Base-by-base conservation (phyloP, 768 basidiomycete genomes). In the Suillus clintonianus region DNA sequence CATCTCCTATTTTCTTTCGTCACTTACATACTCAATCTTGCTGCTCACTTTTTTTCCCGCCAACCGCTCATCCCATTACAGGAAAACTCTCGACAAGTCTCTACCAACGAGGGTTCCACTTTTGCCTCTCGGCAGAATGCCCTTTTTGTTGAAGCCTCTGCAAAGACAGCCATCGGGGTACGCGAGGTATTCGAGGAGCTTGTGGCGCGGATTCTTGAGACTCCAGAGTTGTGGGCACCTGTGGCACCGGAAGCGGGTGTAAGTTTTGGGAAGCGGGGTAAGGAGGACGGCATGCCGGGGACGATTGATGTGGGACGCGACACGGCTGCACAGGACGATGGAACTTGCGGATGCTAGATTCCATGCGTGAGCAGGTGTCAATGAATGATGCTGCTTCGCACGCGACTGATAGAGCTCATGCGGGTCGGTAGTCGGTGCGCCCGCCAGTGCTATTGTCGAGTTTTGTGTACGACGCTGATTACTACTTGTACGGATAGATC, bases 31-130 rank as follows among this genome's bases (percentile, higher is more conserved):
- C 13, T 15, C 15, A 15, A 62, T 41, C 45, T 53, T 24, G 19
- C 36, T 57, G 14, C 9, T 17, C 39, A 10, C n/a, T n/a, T n/a
- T n/a, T n/a, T 34, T 47, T 24, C 22, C 58, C 55, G 9, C 55
- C 37, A 24, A 43, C 17, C 0, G 6, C 7, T 65, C 17, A 57
- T 42, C 24, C 6, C 24, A 14, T 11, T 62, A 53, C 69, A 95
- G 94, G 96, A 97, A 72, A 92, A 90, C 78, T 94, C 92, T 11
- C 86, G 97, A 4, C 90, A 95, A 73, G 96, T 99, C 4, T 75
- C 92, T 0, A 87, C 86, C 6, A 77, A 84, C 0, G 95, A 98
- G 71, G 97, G 88, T 1, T 78, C 86, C 63, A 82, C 83, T 2
- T 98, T 97, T 68, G 97, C 97, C 0, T 79, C 80, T 30, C 85